Percentiles rank a stretch among this genome's conserved stretches.
Evolutionary conservation across 2,329 filamentous ascomycete genomes (phyloP).

Genomic region (Nothophoma quercina): DNA sequence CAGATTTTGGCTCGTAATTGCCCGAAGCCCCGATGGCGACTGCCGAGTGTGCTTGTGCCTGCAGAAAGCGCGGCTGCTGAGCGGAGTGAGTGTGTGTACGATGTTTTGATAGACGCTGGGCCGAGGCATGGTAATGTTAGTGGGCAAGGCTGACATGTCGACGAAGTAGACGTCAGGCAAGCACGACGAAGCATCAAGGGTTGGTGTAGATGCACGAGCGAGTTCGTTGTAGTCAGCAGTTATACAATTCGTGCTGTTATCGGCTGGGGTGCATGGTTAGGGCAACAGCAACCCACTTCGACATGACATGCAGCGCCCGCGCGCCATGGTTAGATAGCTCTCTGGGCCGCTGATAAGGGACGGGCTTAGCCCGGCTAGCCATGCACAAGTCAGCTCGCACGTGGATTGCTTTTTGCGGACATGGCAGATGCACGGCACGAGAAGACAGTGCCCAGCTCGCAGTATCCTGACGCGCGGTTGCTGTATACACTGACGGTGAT

Average conservation of each 20-base stretch:
- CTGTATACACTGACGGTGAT: not conserved
- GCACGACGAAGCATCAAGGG: not conserved
- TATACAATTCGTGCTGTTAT: not conserved
- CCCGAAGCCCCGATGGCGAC: not conserved
- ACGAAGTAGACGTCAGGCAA: not conserved
- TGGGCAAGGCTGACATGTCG: not conserved
- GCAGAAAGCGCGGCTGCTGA: not conserved
- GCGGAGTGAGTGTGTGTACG: too few relatives aligned
- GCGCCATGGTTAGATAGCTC: not conserved
- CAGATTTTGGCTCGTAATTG: not conserved
- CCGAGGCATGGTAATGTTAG: not conserved
- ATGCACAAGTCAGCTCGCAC: not conserved
- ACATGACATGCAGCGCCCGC: not conserved
- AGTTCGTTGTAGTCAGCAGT: conserved; percentile 1
- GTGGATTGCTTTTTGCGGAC: conserved; percentile 27
- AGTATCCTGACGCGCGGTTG: not conserved
- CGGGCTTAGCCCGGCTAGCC: not conserved
- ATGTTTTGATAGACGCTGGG: not conserved
- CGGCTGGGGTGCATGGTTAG: not conserved
- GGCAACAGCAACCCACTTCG: not conserved
- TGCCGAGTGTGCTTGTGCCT: not conserved
- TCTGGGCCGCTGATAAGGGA: conserved; percentile 23
- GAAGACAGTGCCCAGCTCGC: not conserved
- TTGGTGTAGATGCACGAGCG: not conserved
- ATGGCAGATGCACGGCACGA: conserved; percentile 19